A percentile compares a stretch with the other conserved stretches of the same genome.
These are phyloP conservation scores for Salix exigua DNA, from an alignment of 345 rosid species.

Conservation along the genomic window DNA sequence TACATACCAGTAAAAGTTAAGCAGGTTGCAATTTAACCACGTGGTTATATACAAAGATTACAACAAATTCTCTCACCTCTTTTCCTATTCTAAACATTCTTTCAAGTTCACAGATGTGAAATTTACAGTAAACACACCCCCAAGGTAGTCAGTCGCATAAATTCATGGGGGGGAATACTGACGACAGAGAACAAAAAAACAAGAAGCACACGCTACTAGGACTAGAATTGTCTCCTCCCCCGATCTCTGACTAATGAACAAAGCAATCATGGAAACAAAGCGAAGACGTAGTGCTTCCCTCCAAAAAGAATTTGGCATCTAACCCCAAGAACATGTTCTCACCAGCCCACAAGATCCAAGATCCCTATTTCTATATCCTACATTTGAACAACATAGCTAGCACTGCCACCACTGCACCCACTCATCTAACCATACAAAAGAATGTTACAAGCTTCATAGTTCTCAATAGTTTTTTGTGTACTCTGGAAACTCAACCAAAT, in stretches of 20 bases:
- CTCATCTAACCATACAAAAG: not conserved
- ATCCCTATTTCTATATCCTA: constrained; percentile 36
- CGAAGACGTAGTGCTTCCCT: constrained; percentile 41
- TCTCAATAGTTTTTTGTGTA: constrained; percentile 4
- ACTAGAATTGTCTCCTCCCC: constrained; percentile 21
- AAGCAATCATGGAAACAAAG: constrained; percentile 44
- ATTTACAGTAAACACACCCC: constrained; percentile 36
- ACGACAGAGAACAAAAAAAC: constrained; percentile 5
- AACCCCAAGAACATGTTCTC: constrained; percentile 22
- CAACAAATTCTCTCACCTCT: constrained; percentile 26
- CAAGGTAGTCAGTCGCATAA: constrained; percentile 12
- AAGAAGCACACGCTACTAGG: constrained; percentile 23
- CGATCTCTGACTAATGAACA: constrained; percentile 35
- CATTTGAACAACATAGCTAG: constrained; percentile 21
- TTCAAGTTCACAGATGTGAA: constrained; percentile 22
- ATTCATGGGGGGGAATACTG: not conserved
- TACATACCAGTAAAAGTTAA: not conserved
- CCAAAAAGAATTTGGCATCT: constrained; percentile 65
- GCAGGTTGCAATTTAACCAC: constrained; percentile 7
- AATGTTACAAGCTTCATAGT: constrained; percentile 24
- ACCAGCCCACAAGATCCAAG: constrained; percentile 33
- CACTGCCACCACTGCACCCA: constrained; percentile 8
- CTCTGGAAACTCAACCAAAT: constrained; percentile 11
- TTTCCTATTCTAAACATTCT: constrained; percentile 26
- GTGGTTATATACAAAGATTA: constrained; percentile 42